Percentiles rank a stretch among this genome's conserved stretches.
These are phyloP conservation scores for Marsdenia floribunda DNA, from an alignment of 257 asterid species.

Conservation along the genomic window DNA sequence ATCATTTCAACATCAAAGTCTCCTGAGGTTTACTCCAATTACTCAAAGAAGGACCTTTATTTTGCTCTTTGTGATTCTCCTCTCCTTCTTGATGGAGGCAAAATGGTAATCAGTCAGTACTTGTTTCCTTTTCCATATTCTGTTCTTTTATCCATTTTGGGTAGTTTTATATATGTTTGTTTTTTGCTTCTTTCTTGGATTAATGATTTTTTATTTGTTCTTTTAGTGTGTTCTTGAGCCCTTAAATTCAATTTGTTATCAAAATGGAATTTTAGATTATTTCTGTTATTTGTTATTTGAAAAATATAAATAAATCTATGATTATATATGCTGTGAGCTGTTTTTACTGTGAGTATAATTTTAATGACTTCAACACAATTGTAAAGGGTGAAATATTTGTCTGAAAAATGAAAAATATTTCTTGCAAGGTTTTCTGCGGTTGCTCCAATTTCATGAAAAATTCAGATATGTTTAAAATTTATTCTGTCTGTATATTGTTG, in stretches of 20 bases:
- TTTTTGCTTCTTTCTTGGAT: background rate
- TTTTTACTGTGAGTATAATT: background rate
- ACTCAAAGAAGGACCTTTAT: constrained; percentile 41
- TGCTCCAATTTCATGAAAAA: too few relatives aligned
- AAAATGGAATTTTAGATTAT: background rate
- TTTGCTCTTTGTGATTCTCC: constrained; percentile 32
- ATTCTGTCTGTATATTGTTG: too few relatives aligned
- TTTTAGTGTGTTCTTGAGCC: background rate
- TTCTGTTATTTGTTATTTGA: background rate
- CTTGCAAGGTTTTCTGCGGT: too few relatives aligned
- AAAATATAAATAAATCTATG: background rate
- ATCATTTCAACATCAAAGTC: constrained; percentile 36
- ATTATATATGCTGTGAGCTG: background rate
- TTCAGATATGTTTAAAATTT: too few relatives aligned
- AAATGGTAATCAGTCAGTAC: constrained; percentile 32
- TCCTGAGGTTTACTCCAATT: constrained; percentile 17
- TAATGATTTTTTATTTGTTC: background rate
- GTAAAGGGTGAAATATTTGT: background rate
- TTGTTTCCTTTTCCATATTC: too few relatives aligned
- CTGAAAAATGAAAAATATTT: background rate
- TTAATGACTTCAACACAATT: background rate
- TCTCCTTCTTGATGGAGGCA: constrained; percentile 38
- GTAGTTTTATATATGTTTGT: background rate
- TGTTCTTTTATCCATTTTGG: too few relatives aligned
- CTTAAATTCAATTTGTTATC: background rate